Evolutionary conservation across 176 grass and related monocot genomes (phyloP), one percentile per base, ranked within the genome.

Genomic region (Guadua angustifolia): DNA sequence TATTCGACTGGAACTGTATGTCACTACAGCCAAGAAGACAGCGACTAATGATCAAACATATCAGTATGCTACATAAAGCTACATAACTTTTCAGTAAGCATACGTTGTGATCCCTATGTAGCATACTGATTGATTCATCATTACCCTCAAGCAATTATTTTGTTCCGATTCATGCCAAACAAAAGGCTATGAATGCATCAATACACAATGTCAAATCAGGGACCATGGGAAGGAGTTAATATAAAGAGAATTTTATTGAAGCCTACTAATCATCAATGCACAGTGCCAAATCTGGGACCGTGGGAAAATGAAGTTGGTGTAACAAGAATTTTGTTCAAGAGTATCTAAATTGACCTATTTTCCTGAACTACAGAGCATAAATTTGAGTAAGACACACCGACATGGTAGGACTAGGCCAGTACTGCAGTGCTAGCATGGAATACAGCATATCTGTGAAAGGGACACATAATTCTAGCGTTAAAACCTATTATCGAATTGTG

Each of bases 381-480:
- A 55, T 78, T 81, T 42, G 65, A 88, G 59, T 49, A 63, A 42
- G 66, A 64, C 73, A 82, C 0, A 11, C 50, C 50, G 9, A 68
- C 60, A 82, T 50, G 36, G 69, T 75, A 22, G 78, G 49, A 57
- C 49, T 18, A 25, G 65, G 79, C 61, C 25, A 82, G 56, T n/a
- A 50, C 15, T 76, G 71, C 39, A 81, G 17, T 58, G 69, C 60
- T 67, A 75, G 78, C 14, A 49, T 82, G 59, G 50, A 9, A 47
- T 82, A 82, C 71, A 87, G 62, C 85, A 75, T 50, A 76, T 75
- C 60, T 69, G 6, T 59, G 71, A 76, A 69, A 76, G 29, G 6
- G 51, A 50, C 62, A 71, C 29, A 25, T 56, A 69, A 10, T 76
- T 82, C 9, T 15, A 76, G 51, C 36, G 69, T 21, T 74, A 35